These are phyloP conservation scores for Salix purpurea DNA, from an alignment of 345 rosid genomes.

Conservation along the genomic window DNA sequence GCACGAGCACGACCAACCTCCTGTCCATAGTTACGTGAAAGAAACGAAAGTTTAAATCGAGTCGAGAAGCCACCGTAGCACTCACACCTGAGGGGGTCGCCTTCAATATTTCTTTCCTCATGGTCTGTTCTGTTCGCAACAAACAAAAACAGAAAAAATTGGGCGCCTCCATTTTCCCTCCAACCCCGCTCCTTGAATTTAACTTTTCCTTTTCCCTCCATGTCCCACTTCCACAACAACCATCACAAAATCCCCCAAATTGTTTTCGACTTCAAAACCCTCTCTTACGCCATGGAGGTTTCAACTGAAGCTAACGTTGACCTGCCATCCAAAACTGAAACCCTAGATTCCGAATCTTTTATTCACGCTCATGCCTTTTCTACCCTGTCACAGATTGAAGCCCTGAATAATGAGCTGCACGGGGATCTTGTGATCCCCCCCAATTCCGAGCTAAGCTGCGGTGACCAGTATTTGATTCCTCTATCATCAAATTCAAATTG, in stretches of 20 bases:
- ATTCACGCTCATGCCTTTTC: neutral
- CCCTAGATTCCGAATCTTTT: neutral
- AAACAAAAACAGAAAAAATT: neutral
- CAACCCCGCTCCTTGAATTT: neutral
- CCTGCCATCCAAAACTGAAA: neutral
- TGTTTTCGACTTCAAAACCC: neutral
- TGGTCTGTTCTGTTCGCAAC: too few relatives aligned
- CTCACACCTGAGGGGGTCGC: neutral
- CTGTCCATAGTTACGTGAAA: too few relatives aligned
- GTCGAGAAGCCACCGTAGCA: neutral
- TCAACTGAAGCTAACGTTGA: neutral
- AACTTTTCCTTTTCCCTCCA: neutral
- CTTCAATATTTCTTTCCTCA: too few relatives aligned
- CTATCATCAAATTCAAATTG: neutral
- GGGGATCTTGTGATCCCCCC: neutral
- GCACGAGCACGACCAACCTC: too few relatives aligned
- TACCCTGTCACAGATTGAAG: neutral
- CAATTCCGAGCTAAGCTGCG: neutral
- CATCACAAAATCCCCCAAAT: neutral
- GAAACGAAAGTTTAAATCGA: too few relatives aligned
- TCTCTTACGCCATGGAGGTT: neutral
- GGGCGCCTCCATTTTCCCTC: constrained; percentile 1
- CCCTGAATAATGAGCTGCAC: neutral
- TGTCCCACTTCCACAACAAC: neutral
- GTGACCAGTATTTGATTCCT: neutral